Percentiles rank a stretch among this genome's conserved stretches.
These are phyloP conservation scores for Oenanthe sinensis DNA, from an alignment of 129 eudicot genomes.

Conservation along the genomic window DNA sequence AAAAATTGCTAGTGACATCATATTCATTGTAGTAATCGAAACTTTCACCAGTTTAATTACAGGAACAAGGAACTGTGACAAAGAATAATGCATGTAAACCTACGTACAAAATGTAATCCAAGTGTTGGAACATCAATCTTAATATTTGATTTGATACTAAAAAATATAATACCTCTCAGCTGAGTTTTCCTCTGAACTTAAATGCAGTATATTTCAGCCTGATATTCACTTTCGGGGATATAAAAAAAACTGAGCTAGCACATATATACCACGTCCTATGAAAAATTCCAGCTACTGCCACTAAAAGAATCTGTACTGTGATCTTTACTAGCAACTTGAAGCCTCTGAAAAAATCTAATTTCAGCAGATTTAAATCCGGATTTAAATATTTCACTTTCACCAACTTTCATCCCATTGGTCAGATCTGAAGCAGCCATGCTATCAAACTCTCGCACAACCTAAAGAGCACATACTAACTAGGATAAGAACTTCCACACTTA, in stretches of 20 bases:
- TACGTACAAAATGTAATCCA: neutral
- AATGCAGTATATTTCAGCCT: neutral
- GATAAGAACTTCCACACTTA: neutral
- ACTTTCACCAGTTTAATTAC: neutral
- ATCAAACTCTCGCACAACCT: constrained; percentile 80
- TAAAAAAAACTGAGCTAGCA: constrained; percentile 13
- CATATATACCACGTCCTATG: constrained; percentile 20
- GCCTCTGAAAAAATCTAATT: constrained; percentile 53
- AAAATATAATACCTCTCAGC: neutral
- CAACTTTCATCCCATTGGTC: constrained; percentile 77
- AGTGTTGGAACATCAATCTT: neutral
- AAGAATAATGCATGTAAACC: neutral
- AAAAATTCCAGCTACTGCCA: constrained; percentile 24
- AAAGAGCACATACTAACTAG: constrained; percentile 10
- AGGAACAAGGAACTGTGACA: neutral
- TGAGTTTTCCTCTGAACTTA: neutral
- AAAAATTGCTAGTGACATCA: neutral
- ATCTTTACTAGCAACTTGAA: constrained; percentile 70
- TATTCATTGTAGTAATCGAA: neutral
- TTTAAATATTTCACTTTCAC: constrained; percentile 58
- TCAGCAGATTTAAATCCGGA: constrained; percentile 60
- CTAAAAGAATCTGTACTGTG: constrained; percentile 56
- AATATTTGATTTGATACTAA: neutral
- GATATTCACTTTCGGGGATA: constrained; percentile 4
- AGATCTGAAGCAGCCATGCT: constrained; percentile 42